Base-by-base conservation (phyloP, 495 filamentous ascomycete genomes). In the Aspergillus sparsus region DNA sequence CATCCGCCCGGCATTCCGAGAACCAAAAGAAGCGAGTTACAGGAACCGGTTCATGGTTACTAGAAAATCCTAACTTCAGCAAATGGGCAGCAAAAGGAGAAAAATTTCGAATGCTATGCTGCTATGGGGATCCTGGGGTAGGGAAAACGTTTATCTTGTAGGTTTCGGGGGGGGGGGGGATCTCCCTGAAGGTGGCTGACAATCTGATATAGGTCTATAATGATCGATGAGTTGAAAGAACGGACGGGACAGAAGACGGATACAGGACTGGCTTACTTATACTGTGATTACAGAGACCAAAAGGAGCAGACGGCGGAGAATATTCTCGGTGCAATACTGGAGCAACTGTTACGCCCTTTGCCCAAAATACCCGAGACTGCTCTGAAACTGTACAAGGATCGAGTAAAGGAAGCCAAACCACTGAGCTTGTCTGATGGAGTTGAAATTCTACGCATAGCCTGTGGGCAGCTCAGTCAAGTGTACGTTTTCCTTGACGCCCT, bases 101-200 rank as follows among this genome's bases (percentile, higher is more conserved):
- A 53, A n/a, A 49, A 27, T 10, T 31, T 16, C 6, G 32, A 58
- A 44, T 32, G 5, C 33, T 63, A 2, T 55, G 16, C 21, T 65
- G 51, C 44, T 45, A 36, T 45, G 63, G 60, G 12, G 12, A 41
- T 60, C 66, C 66, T 7, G 71, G 71, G 13, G 62, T 60, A 12
- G 71, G 71, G n/a, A 74, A 74, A 59, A 71, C 70, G 16, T 49
- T 72, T 31, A 57, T 74, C 21, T 11, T 60, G 66, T 71, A 61
- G 53, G 64, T 67, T n/a, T n/a, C n/a, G n/a, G n/a, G 10, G 53
- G 41, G 18, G 15, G 11, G 35, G 6, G 44, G 36, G 15, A 27
- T 31, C 7, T 42, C 13, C 7, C n/a, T n/a, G 2, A 7, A 16
- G 9, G 11, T 39, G 18, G 21, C 46, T 42, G 16, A 44, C 13